Base-by-base conservation (phyloP, 345 rosid genomes). In the Aurinia saxatilis region DNA sequence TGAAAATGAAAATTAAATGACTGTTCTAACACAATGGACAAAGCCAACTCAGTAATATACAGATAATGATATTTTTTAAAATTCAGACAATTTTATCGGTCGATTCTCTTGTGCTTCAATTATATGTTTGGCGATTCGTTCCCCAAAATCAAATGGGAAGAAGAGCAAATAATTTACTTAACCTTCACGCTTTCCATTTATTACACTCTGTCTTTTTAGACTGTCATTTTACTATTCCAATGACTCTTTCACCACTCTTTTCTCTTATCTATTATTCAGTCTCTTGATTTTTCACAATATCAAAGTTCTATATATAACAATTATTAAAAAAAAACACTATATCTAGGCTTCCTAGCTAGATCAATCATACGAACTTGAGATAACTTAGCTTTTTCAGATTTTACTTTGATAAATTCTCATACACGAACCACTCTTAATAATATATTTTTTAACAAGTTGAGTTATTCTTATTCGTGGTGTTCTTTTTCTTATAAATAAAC, bases 151-250 rank as follows among this genome's bases (percentile, higher is more conserved):
- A 70, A 47, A 39, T 56, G 58, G 64, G 47, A 55, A 70, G 57
- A 39, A 63, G 69, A 70, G 69, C 58, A 63, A 55, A 70, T 63
- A 70, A 70, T 56, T 70, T 62, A 70, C 74, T 70, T 62, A 54
- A 55, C 29, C 44, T 63, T 70, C 64, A 63, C 74, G 74, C 67
- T 63, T 63, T 63, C 59, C 38, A 70, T 63, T 70, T 70, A 70
- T 63, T 55, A 70, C 55, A 27, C 25, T n/a, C 63, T 60, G 62
- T 69, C 61, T 19, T 57, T 64, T 64, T 49, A 35, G 17, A 49
- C 59, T 69, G 67, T 62, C 68, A 55, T 63, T 70, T 62, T 63
- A 63, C 74, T 55, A 48, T 70, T 70, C 47, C 74, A 70, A 70
- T 56, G 47, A 50, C 52, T 62, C 29, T 63, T 70, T 63, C 46